Conservation (phyloP, 768 basidiomycete genomes). For the Phylloporus rhodoxanthus region DNA sequence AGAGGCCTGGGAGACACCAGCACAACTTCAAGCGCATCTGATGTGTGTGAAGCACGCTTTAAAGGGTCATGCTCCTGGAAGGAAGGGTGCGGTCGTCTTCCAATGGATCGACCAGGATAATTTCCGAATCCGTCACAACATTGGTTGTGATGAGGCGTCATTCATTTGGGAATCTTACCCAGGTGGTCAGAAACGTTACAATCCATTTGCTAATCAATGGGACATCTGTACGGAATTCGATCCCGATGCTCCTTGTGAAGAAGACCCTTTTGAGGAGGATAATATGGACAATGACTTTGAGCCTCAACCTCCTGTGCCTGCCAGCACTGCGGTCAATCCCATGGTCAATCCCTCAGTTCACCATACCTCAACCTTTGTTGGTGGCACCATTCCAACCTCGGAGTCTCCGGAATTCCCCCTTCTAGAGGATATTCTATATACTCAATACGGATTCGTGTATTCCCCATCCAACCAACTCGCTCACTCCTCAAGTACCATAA, state of each 20-base stretch:
- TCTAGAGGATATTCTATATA: too few species aligned
- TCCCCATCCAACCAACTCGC: not conserved
- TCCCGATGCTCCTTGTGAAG: not conserved
- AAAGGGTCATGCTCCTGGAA: not conserved
- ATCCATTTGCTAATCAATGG: not conserved
- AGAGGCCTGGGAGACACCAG: not conserved
- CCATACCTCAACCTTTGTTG: too few species aligned
- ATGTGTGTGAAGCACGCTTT: not conserved
- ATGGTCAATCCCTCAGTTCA: too few species aligned
- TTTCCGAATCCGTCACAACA: not conserved
- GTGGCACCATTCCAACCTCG: too few species aligned
- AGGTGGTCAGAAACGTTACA: not conserved
- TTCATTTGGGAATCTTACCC: not conserved
- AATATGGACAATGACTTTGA: too few species aligned
- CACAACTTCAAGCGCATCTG: not conserved
- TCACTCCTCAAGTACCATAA: not conserved
- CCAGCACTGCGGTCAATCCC: not conserved
- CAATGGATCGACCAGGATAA: not conserved
- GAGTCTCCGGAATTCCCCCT: too few species aligned
- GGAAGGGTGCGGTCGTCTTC: not conserved
- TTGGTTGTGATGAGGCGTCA: not conserved
- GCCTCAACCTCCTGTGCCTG: too few species aligned
- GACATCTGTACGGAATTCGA: slow-evolving; percentile 3
- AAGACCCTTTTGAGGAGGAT: not conserved
- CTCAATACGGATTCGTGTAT: not conserved